Evolutionary conservation across 371 early-diverging fungal species (phyloP), one percentile per base, ranked within the genome.

Genomic region (Mucor mucedo): DNA sequence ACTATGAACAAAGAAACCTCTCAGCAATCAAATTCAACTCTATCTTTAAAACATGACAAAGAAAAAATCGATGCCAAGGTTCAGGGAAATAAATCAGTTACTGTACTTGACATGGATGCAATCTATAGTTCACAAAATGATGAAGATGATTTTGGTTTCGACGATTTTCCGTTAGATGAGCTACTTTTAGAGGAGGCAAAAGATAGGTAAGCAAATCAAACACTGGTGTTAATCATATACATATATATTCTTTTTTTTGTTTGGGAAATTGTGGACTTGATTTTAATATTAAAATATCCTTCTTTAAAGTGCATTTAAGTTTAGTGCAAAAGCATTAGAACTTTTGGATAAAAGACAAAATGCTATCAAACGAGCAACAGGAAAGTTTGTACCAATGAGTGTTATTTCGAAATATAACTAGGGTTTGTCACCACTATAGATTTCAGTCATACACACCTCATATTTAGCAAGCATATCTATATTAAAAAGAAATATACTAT

Each of bases 281-380:
- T 21, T 21, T 21, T 21, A 21, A 21, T 21, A 21, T 21, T 21
- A 21, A 21, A 21, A 21, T 21, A 21, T 21, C 21, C 21, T 21
- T 21, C 21, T 21, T 21, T 21, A 38, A 11, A 10, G 28, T 13
- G 14, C 50, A 27, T 59, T 63, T 10, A 42, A n/a, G 2, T 68
- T 68, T 27, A 62, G 55, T 29, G 44, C 14, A 33, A 58, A 38
- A 33, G 68, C 63, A 1, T 3, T 57, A 2, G 27, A 49, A 14
- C 14, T 62, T 10, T 28, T 68, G 11, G 41, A 58, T 28, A 28
- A 57, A 48, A 41, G 68, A n/a, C 68, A 68, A n/a, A 48, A 48
- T 11, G 14, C 47, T 5, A 16, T 62, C 4, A 63, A 68, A 45
- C 48, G 52, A 47, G 14, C 11, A 8, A 68, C 63, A 4, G 68